A percentile compares a stretch with the other conserved stretches of the same genome.
phyloP scores from a whole-genome alignment of 176 grass and related monocot species.

The Raddia distichophylla region DNA sequence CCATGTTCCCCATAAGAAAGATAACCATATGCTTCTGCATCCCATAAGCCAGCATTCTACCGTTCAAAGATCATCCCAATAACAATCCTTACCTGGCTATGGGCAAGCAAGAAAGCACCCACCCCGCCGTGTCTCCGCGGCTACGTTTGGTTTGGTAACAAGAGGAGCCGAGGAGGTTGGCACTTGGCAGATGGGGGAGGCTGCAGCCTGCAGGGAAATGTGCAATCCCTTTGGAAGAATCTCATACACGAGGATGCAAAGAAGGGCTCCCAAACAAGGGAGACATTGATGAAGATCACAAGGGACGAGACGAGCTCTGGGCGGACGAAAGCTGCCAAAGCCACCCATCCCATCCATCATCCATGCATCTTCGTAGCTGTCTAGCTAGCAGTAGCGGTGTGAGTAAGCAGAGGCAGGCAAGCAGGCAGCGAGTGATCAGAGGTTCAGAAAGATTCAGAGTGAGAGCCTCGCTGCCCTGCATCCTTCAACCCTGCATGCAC shows the following conservation, averaged over 20 bases:
- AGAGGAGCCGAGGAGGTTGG: not conserved
- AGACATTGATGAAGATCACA: conserved; percentile 21
- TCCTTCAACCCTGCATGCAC: not conserved
- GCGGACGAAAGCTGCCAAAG: conserved; percentile 30
- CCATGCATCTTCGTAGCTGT: not conserved
- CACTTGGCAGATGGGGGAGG: not conserved
- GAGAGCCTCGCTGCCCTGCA: conserved; percentile 20
- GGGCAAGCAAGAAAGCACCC: no score
- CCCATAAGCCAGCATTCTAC: no score
- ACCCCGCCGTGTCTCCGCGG: no score
- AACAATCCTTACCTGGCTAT: no score
- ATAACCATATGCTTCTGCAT: no score
- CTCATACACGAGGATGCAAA: conserved; percentile 11
- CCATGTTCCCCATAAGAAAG: no score
- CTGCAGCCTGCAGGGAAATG: not conserved
- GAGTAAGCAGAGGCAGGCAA: not conserved
- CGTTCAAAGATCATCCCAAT: no score
- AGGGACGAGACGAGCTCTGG: not conserved
- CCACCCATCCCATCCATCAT: not conserved
- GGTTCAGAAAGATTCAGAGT: not conserved
- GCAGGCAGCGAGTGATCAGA: not conserved
- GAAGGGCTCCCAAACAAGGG: conserved; percentile 8
- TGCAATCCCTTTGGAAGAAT: conserved; percentile 30
- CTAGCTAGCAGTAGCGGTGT: conserved; percentile 26
- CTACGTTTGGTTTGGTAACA: not conserved